Conservation (phyloP, 2,329 filamentous ascomycete genomes). For the Arthrobotrys sphaeroides region DNA sequence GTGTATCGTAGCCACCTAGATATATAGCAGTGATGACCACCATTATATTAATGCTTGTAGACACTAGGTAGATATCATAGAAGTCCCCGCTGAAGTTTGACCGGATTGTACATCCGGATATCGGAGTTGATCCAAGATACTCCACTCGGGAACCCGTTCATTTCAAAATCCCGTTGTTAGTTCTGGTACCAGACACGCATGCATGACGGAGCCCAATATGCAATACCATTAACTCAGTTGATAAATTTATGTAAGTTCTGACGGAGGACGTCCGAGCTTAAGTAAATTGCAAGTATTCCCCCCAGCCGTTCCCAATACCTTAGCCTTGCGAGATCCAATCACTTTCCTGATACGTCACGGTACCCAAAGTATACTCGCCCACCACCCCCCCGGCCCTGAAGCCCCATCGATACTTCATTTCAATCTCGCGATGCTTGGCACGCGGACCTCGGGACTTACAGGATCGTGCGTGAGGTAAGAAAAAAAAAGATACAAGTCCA, state of each 20-base stretch:
- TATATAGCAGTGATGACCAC: not conserved
- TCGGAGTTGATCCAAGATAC: not conserved
- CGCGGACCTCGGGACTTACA: not conserved
- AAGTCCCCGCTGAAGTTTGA: not conserved
- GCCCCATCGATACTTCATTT: not conserved
- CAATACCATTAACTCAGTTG: no score
- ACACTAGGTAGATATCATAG: not conserved
- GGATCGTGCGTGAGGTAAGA: not conserved
- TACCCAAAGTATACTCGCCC: not conserved
- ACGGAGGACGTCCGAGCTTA: not conserved
- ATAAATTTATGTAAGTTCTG: not conserved
- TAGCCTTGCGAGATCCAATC: not conserved
- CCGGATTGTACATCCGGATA: not conserved
- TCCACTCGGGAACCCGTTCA: not conserved
- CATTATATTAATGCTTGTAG: conserved; percentile 20
- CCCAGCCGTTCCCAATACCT: not conserved
- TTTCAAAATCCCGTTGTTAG: conserved; percentile 3
- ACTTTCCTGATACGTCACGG: not conserved
- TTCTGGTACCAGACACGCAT: conserved; percentile 8
- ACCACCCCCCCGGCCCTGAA: not conserved
- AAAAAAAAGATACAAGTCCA: not conserved
- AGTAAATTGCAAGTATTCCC: not conserved
- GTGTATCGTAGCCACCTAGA: not conserved
- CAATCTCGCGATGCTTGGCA: conserved; percentile 1
- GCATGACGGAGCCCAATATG: not conserved